Conservation (phyloP, 106 monocot species). For the Allium cepa region DNA sequence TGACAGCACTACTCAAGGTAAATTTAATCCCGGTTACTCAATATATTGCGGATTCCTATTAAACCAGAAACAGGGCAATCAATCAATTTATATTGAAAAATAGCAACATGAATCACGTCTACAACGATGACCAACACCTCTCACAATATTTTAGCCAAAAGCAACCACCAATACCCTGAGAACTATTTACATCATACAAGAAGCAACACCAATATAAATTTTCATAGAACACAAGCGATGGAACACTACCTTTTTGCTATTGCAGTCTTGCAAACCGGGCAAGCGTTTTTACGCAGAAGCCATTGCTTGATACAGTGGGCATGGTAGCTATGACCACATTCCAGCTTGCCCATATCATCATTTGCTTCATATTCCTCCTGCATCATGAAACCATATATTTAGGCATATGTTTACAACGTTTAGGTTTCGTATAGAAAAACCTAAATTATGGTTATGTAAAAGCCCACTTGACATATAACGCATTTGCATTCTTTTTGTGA, state of each 20-base stretch:
- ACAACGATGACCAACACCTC: not conserved
- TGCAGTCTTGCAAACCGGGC: slow-evolving; percentile 88
- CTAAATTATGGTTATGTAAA: not conserved
- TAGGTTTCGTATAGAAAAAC: not conserved
- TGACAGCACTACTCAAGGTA: too few relatives aligned
- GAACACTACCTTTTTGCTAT: slow-evolving; percentile 25
- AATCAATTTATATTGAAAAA: not conserved
- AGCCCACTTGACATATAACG: slow-evolving; percentile 83
- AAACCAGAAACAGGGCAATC: too few relatives aligned
- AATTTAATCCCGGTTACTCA: too few relatives aligned
- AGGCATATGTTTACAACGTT: not conserved
- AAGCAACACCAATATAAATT: not conserved
- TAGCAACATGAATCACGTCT: slow-evolving; percentile 1
- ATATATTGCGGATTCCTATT: too few relatives aligned
- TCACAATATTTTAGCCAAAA: not conserved
- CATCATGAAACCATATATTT: not conserved
- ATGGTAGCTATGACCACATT: slow-evolving; percentile 80
- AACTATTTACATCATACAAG: not conserved
- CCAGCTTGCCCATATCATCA: slow-evolving; percentile 72
- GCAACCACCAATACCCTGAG: not conserved
- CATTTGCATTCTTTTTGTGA: slow-evolving; percentile 66
- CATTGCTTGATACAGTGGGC: slow-evolving; percentile 80
- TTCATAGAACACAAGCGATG: not conserved
- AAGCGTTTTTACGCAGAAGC: slow-evolving; percentile 82
- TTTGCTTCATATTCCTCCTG: slow-evolving; percentile 86